These are phyloP conservation scores for Colletotrichum melonis DNA, from an alignment of 2,329 filamentous ascomycete genomes.

Conservation along the genomic window DNA sequence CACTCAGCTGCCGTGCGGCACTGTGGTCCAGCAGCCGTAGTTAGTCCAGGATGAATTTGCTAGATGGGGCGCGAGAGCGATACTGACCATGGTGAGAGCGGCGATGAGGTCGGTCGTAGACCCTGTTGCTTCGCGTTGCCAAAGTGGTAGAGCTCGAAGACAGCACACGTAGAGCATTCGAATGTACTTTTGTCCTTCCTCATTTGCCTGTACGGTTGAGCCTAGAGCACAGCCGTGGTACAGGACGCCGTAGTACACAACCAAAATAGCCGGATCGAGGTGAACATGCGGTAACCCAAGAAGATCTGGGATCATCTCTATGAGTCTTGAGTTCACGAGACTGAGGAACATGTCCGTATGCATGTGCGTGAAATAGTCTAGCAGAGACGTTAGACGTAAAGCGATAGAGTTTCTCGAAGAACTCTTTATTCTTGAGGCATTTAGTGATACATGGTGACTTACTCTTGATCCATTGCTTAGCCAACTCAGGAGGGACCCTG, in stretches of 20 bases:
- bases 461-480: conserved; percentile 44
- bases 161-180: conserved; percentile 41
- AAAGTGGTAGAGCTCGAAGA: conserved; percentile 43
- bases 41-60: background rate
- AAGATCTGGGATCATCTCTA: conserved; percentile 46
- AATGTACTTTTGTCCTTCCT: background rate
- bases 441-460: background rate
- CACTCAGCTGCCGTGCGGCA: conserved; percentile 44
- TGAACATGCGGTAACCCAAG: conserved; percentile 43
- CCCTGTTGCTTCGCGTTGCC: conserved; percentile 46
- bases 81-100: conserved; percentile 42
- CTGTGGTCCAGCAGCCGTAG: background rate
- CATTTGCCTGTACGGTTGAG: background rate
- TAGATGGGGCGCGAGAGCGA: background rate
- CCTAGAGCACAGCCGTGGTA: conserved; percentile 40
- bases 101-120: conserved; percentile 45
- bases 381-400: background rate
- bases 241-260: conserved; percentile 46
- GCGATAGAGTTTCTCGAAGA: background rate
- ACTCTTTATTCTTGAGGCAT: too few species aligned
- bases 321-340: conserved; percentile 41
- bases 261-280: conserved; percentile 43
- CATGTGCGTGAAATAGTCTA: conserved; percentile 45
- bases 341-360: conserved; percentile 44
- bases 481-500: conserved; percentile 41